Conservation (phyloP, 2,329 filamentous ascomycete genomes). For the Hypoxylon sp. region DNA sequence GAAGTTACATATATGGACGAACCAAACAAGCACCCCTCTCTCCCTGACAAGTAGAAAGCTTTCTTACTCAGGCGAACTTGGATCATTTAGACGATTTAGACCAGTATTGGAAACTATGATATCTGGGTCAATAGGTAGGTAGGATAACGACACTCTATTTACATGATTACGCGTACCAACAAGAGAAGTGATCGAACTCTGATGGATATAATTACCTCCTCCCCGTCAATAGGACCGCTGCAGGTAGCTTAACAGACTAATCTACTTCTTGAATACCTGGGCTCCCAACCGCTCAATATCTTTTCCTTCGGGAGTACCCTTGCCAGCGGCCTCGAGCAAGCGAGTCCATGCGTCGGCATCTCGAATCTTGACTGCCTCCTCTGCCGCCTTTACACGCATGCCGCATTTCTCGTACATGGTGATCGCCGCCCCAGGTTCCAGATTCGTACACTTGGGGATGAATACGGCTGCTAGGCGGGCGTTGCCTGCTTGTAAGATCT, state of each 20-base stretch:
- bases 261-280: slow-evolving; percentile 67
- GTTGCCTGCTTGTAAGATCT: slow-evolving; percentile 89
- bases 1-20: no score
- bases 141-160: background rate
- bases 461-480: slow-evolving; percentile 86
- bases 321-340: slow-evolving; percentile 80
- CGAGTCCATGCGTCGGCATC: slow-evolving; percentile 82
- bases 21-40: no score
- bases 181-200: background rate
- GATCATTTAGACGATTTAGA: no score
- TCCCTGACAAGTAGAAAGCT: no score
- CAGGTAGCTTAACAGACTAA: background rate
- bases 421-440: slow-evolving; percentile 79
- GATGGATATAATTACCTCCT: slow-evolving; percentile 13
- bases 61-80: no score
- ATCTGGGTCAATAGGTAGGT: no score
- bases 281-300: slow-evolving; percentile 88
- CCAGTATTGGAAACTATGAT: no score
- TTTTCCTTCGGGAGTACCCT: slow-evolving; percentile 73
- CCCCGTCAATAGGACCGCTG: background rate
- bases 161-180: background rate
- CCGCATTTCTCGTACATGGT: slow-evolving; percentile 98
- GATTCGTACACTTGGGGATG: slow-evolving; percentile 85
- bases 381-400: slow-evolving; percentile 87
- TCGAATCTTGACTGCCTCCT: slow-evolving; percentile 88